Evolutionary conservation across 2,329 filamentous ascomycete genomes (phyloP).

Genomic region (Fusarium longipes): DNA sequence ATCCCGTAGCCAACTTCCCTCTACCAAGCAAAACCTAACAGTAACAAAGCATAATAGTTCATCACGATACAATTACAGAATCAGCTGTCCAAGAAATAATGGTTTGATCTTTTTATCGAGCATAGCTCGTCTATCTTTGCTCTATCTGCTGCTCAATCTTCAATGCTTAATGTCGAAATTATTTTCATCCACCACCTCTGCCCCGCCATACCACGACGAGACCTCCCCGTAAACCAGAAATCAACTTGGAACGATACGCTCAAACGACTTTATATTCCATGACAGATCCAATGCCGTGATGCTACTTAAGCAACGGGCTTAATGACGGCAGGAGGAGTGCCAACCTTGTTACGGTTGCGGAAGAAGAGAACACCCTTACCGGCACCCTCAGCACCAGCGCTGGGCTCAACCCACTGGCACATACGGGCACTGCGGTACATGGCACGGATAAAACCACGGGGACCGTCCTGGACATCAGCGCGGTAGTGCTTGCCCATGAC

Average conservation of each 20-base stretch:
- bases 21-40: slow-evolving; percentile 7
- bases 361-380: slow-evolving; percentile 91
- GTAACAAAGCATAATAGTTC: slow-evolving; percentile 1
- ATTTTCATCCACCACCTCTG: slow-evolving; percentile 21
- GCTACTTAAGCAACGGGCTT: slow-evolving; percentile 30
- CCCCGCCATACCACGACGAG: slow-evolving; percentile 16
- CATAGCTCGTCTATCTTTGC: slow-evolving; percentile 30
- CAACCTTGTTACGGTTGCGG: slow-evolving; percentile 92
- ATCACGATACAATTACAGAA: not conserved
- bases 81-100: slow-evolving; percentile 4
- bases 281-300: slow-evolving; percentile 1
- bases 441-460: slow-evolving; percentile 84
- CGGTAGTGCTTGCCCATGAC: slow-evolving; percentile 98
- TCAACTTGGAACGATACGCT: slow-evolving; percentile 40
- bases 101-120: slow-evolving; percentile 33
- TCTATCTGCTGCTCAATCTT: slow-evolving; percentile 34
- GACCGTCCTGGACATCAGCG: slow-evolving; percentile 79
- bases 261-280: slow-evolving; percentile 7
- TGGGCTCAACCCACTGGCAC: slow-evolving; percentile 99
- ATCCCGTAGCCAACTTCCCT: slow-evolving; percentile 3
- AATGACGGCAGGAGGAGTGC: slow-evolving; percentile 59
- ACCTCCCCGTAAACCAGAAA: slow-evolving; percentile 25
- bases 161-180: slow-evolving; percentile 17
- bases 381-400: slow-evolving; percentile 80
- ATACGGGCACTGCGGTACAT: slow-evolving; percentile 83